These are phyloP conservation scores for Macaranga tanarius DNA, from an alignment of 441 rosid genomes.

Conservation along the genomic window DNA sequence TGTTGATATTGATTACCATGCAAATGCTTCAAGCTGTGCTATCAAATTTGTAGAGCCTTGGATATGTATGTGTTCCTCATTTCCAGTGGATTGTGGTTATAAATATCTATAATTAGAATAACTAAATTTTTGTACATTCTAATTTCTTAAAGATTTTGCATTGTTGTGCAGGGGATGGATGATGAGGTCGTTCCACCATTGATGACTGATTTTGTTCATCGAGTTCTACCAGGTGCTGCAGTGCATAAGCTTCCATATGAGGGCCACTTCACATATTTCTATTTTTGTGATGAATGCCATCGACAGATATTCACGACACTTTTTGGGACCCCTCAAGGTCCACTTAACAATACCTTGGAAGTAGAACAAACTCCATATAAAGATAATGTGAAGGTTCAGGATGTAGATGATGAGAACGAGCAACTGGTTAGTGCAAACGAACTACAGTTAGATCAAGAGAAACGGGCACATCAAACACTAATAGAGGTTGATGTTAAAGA, in stretches of 20 bases:
- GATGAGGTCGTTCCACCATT: conserved; percentile 62
- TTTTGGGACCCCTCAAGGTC: conserved; percentile 62
- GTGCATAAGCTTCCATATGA: conserved; percentile 69
- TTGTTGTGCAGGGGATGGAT: conserved; percentile 53
- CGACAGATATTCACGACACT: conserved; percentile 62
- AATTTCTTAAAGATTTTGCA: background rate
- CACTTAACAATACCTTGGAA: conserved; percentile 29
- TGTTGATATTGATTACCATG: background rate
- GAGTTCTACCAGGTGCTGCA: conserved; percentile 62
- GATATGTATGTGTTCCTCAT: background rate
- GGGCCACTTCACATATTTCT: conserved; percentile 64
- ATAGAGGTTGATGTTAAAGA: conserved; percentile 1
- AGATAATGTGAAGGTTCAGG: conserved; percentile 17
- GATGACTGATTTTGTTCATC: conserved; percentile 64
- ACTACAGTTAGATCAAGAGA: background rate
- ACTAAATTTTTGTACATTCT: background rate
- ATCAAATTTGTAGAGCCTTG: background rate
- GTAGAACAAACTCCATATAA: conserved; percentile 28
- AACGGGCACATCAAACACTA: background rate
- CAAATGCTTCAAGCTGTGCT: background rate
- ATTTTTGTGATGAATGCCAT: conserved; percentile 63
- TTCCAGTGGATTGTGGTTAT: background rate
- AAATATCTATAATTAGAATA: background rate
- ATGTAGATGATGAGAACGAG: background rate
- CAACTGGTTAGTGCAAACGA: background rate